A percentile compares a stretch with the other conserved stretches of the same genome.
Conservation (phyloP, 768 basidiomycete genomes). For the Lactifluus volemus region DNA sequence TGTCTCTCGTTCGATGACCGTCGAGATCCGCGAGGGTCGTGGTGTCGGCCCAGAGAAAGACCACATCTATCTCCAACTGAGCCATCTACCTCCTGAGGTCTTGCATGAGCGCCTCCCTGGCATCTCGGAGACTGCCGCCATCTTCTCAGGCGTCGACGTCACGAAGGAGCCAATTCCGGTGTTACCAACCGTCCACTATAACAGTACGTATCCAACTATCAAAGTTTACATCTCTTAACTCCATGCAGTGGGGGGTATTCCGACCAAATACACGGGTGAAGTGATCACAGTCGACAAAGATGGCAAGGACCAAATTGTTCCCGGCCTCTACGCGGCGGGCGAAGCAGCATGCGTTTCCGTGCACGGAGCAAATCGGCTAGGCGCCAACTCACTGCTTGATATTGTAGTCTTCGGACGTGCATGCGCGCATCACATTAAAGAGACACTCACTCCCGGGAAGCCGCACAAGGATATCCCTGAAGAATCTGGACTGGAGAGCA, state of each 20-base stretch:
- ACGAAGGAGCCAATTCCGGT: constrained; percentile 99
- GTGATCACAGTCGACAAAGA: constrained; percentile 81
- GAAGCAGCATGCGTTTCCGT: constrained; percentile 99
- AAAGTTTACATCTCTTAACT: constrained; percentile 15
- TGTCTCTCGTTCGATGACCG: constrained; percentile 97
- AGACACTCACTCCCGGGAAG: constrained; percentile 81
- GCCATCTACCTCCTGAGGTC: constrained; percentile 92
- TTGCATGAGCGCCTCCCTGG: constrained; percentile 95
- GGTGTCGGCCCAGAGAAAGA: constrained; percentile 99
- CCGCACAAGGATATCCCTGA: constrained; percentile 84
- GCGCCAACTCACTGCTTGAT: constrained; percentile 97
- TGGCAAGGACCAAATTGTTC: constrained; percentile 90
- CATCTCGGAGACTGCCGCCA: constrained; percentile 98
- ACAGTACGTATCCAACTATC: constrained; percentile 53
- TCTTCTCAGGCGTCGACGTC: constrained; percentile 98
- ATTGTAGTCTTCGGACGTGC: constrained; percentile 99
- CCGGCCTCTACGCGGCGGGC: constrained; percentile 96
- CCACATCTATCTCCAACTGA: constrained; percentile 93
- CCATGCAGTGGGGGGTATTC: constrained; percentile 91
- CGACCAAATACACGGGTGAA: constrained; percentile 97
- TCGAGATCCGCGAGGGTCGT: constrained; percentile 97
- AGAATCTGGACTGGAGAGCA: constrained; percentile 74
- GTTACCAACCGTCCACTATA: constrained; percentile 96
- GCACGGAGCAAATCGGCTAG: constrained; percentile 98
- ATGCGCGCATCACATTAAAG: constrained; percentile 95